phyloP scores from a whole-genome alignment of 257 asterid genomes.

The Perilla frutescens region DNA sequence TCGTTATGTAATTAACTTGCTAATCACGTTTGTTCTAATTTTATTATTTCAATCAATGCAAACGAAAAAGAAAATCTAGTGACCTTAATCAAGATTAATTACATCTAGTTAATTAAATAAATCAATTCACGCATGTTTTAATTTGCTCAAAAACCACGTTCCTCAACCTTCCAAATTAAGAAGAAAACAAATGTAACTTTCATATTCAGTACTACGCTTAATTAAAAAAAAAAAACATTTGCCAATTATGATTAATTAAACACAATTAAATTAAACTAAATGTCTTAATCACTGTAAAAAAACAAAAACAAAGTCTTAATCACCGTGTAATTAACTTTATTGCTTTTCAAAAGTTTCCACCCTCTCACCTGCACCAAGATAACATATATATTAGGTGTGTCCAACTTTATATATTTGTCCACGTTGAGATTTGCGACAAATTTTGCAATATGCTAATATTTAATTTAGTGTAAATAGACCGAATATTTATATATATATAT shows the following conservation, averaged over 20 bases:
- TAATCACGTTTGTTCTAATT: neutral
- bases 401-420: neutral
- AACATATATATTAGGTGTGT: neutral
- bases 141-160: conserved; percentile 22
- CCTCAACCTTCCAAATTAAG: neutral
- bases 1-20: neutral
- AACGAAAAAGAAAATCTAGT: neutral
- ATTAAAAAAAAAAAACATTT: neutral
- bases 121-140: conserved; percentile 1
- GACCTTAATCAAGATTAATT: neutral
- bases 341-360: conserved; percentile 13
- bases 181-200: conserved; percentile 17
- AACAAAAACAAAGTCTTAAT: neutral
- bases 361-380: conserved; percentile 6
- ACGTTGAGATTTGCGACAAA: neutral
- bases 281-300: neutral
- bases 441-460: neutral
- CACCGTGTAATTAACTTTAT: neutral
- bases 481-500: no score
- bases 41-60: neutral
- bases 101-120: neutral
- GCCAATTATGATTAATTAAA: neutral
- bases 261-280: no score
- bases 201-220: neutral
- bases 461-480: no score